Base-by-base conservation (phyloP, 768 basidiomycete species). In the Hericium erinaceus region DNA sequence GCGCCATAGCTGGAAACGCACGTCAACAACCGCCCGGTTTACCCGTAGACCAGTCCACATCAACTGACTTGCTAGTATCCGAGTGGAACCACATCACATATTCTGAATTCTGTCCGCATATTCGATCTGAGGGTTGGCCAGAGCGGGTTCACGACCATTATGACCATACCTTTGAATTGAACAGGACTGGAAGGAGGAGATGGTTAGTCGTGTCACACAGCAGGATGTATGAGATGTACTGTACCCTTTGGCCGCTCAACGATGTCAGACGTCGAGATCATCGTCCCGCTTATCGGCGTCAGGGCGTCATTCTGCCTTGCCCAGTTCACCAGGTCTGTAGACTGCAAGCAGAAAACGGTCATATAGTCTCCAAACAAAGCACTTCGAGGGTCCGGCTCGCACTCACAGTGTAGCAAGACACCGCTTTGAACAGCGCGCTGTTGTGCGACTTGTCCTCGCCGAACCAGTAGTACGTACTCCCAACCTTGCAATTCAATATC, bases 41-140 rank as follows among this genome's bases (percentile, higher is more conserved):
- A 26, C 52, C n/a, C n/a, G n/a, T n/a, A n/a, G n/a, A n/a, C n/a
- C n/a, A n/a, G n/a, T n/a, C n/a, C n/a, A n/a, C n/a, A n/a, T n/a
- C n/a, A n/a, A n/a, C n/a, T n/a, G n/a, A 82, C 82, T 81, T 77
- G 60, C 79, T 80, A 22, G 73, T 74, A 62, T 85, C 83, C 9
- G 80, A 82, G 66, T 85, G 83, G 72, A 85, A 85, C 83, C 83
- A 85, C 82, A 85, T 82, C 20, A 84, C 83, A 64, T 83, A 83
- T 72, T 83, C 80, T 7, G 72, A 72, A 62, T 78, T 83, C 81
- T 84, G 52, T 20, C 18, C 8, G 3, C 22, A 48, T 26, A 9
- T 38, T 11, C 15, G n/a, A 20, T 26, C 11, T 39, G 16, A 22
- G 33, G 41, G 6, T 33, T 2, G 7, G 33, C 7, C 0, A 33